These are phyloP conservation scores for Pichia insulana DNA, from an alignment of 805 yeast species.

Conservation along the genomic window DNA sequence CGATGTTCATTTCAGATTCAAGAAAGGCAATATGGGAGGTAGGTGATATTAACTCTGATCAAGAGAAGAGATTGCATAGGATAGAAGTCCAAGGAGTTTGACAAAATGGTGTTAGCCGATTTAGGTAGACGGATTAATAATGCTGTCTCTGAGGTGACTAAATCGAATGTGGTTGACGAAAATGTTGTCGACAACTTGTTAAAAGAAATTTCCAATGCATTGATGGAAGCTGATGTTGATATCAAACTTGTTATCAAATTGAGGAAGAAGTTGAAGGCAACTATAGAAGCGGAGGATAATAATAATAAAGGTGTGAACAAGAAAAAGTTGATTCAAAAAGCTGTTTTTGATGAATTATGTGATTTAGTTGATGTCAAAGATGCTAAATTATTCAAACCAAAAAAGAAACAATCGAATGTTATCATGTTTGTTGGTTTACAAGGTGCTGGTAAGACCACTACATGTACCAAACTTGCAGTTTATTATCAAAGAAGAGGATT, in stretches of 20 bases:
- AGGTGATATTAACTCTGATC: no score
- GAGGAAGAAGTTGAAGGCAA: slow-evolving; percentile 59
- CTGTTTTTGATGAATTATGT: slow-evolving; percentile 89
- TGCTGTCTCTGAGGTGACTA: slow-evolving; percentile 59
- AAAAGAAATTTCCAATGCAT: slow-evolving; percentile 83
- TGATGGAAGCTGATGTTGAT: slow-evolving; percentile 91
- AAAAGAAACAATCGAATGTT: slow-evolving; percentile 68
- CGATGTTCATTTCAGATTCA: not conserved
- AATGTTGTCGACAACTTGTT: slow-evolving; percentile 60
- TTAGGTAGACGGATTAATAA: slow-evolving; percentile 67
- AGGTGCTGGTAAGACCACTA: slow-evolving; percentile 98
- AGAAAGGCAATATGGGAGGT: no score
- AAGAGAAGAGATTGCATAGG: not conserved
- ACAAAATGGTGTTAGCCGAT: slow-evolving; percentile 66
- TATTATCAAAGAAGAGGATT: slow-evolving; percentile 89
- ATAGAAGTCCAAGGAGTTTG: not conserved
- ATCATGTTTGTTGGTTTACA: slow-evolving; percentile 98
- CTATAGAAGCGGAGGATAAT: slow-evolving; percentile 42
- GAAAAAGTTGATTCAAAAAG: slow-evolving; percentile 76
- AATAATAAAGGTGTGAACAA: slow-evolving; percentile 53
- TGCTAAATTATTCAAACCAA: slow-evolving; percentile 56
- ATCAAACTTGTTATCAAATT: slow-evolving; percentile 71
- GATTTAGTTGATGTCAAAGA: slow-evolving; percentile 67
- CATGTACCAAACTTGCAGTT: slow-evolving; percentile 93
- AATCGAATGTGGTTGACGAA: slow-evolving; percentile 47